These are phyloP conservation scores for Apiospora hydei DNA, from an alignment of 2,329 filamentous ascomycete species.

Conservation along the genomic window DNA sequence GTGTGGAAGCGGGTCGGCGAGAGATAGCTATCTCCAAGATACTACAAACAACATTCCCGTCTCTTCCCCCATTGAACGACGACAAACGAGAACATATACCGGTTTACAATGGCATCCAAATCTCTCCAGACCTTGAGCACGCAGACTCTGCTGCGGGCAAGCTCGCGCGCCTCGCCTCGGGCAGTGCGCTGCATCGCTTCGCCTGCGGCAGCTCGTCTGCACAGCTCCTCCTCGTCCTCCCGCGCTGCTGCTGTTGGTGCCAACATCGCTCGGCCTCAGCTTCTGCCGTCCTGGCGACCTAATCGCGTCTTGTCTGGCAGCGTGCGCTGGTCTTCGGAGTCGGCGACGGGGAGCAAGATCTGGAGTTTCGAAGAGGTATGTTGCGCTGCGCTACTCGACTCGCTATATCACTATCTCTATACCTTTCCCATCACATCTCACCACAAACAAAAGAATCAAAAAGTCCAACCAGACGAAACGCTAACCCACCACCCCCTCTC, in stretches of 20 bases:
- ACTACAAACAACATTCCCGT: neutral
- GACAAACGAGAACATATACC: neutral
- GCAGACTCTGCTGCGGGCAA: neutral
- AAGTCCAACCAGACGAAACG: neutral
- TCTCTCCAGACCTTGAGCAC: neutral
- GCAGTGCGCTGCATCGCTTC: neutral
- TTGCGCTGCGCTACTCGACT: neutral
- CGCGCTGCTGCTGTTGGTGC: conserved; percentile 1
- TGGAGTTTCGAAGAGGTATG: conserved; percentile 43
- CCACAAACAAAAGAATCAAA: neutral
- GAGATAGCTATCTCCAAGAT: neutral
- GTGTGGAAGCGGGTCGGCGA: neutral
- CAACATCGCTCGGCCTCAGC: neutral
- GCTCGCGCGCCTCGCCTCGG: neutral
- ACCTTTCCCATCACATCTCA: neutral
- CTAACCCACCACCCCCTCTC: neutral
- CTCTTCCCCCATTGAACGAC: neutral
- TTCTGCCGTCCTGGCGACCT: neutral
- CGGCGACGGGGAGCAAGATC: conserved; percentile 37
- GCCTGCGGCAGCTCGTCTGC: conserved; percentile 31
- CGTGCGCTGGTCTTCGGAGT: conserved; percentile 36
- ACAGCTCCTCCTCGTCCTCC: conserved; percentile 24
- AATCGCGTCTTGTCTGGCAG: neutral
- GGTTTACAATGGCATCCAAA: neutral
- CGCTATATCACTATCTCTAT: neutral